These are phyloP conservation scores for Polychaeton citri DNA, from an alignment of 2,329 filamentous ascomycete species.

Conservation along the genomic window DNA sequence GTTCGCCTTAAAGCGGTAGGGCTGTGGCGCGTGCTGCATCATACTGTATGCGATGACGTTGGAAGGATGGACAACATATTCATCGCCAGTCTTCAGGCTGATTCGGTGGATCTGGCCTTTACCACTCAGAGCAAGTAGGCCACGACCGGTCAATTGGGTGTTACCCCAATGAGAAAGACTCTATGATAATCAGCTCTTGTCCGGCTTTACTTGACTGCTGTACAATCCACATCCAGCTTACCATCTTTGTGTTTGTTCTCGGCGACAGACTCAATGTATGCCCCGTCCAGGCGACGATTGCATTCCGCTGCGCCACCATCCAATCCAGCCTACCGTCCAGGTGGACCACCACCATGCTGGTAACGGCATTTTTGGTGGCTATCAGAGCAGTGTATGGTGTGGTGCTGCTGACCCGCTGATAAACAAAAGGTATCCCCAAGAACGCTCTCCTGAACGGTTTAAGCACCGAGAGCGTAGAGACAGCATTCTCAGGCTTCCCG, in stretches of 20 bases:
- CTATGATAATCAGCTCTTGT: slow-evolving; percentile 29
- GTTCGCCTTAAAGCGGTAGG: slow-evolving; percentile 77
- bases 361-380: slow-evolving; percentile 72
- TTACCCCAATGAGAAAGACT: slow-evolving; percentile 82
- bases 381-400: slow-evolving; percentile 80
- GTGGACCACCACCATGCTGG: slow-evolving; percentile 75
- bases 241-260: slow-evolving; percentile 59
- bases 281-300: slow-evolving; percentile 91
- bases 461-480: slow-evolving; percentile 79
- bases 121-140: slow-evolving; percentile 70
- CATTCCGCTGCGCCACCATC: slow-evolving; percentile 79
- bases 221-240: slow-evolving; percentile 17
- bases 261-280: slow-evolving; percentile 68
- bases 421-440: slow-evolving; percentile 85
- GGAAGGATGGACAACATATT: slow-evolving; percentile 78
- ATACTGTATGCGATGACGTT: slow-evolving; percentile 86
- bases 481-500: slow-evolving; percentile 80
- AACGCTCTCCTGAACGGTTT: slow-evolving; percentile 68
- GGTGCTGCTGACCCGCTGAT: slow-evolving; percentile 78
- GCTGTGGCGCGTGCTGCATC: slow-evolving; percentile 57
- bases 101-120: slow-evolving; percentile 85
- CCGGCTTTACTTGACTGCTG: neutral
- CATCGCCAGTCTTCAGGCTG: slow-evolving; percentile 65
- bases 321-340: slow-evolving; percentile 91
- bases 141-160: slow-evolving; percentile 75